Conservation (phyloP, 2,329 filamentous ascomycete species). For the Rutstroemia sp. region DNA sequence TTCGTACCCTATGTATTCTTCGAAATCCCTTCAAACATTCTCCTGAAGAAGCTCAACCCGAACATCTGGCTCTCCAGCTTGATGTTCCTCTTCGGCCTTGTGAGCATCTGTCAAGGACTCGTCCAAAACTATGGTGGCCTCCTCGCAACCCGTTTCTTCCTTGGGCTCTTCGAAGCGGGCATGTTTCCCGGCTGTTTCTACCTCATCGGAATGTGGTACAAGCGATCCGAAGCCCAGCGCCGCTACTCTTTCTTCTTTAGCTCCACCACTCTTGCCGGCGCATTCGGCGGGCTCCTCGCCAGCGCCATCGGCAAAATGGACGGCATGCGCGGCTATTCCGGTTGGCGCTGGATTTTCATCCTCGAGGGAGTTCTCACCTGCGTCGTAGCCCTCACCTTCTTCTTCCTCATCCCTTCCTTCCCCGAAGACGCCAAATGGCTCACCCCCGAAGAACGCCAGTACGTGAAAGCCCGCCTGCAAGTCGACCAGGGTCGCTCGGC, state of each 20-base stretch:
- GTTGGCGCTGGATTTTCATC: conserved; percentile 82
- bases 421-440: conserved; percentile 71
- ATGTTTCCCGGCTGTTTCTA: conserved; percentile 73
- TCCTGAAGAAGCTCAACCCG: conserved; percentile 61
- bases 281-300: conserved; percentile 81
- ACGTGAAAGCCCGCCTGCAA: conserved; percentile 57
- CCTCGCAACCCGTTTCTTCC: conserved; percentile 75
- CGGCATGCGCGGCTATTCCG: conserved; percentile 55
- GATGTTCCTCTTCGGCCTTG: conserved; percentile 59
- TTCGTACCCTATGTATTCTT: conserved; percentile 70
- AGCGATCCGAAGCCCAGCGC: conserved; percentile 78
- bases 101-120: conserved; percentile 29
- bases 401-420: conserved; percentile 66
- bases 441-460: conserved; percentile 58
- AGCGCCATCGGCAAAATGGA: conserved; percentile 88
- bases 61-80: conserved; percentile 69
- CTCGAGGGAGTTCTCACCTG: conserved; percentile 62
- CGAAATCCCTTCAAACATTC: conserved; percentile 67
- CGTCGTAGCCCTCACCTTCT: conserved; percentile 53
- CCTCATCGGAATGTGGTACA: conserved; percentile 84
- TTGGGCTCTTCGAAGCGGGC: conserved; percentile 69
- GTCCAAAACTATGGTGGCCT: conserved; percentile 67
- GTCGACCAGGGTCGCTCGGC: conserved; percentile 63
- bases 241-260: conserved; percentile 93
- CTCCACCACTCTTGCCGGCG: conserved; percentile 69